These are phyloP conservation scores for Stentor coeruleus DNA, from an alignment of 73 alveolate species.

Conservation along the genomic window DNA sequence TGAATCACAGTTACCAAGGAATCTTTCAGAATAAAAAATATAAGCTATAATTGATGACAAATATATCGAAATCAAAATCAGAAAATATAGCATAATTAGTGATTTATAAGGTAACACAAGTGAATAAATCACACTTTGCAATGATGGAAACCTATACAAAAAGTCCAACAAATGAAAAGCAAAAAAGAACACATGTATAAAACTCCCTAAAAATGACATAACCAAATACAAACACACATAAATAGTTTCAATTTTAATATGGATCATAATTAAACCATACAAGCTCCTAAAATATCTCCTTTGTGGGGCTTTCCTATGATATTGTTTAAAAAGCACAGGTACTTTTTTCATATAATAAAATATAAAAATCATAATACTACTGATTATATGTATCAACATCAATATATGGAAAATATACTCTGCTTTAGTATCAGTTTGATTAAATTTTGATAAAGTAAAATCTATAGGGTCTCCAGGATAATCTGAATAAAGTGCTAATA, in stretches of 20 bases:
- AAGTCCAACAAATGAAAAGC: constrained; percentile 22
- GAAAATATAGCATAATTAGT: too few species aligned
- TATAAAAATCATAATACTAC: neutral
- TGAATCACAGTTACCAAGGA: constrained; percentile 70
- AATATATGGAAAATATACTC: neutral
- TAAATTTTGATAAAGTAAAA: neutral
- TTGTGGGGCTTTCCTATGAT: neutral
- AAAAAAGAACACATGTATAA: constrained; percentile 24
- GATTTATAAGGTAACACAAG: neutral
- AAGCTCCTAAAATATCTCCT: neutral
- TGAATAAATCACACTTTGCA: neutral
- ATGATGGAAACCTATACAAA: neutral
- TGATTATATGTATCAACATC: neutral
- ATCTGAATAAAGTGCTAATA: constrained; percentile 50
- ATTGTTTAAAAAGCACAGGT: neutral
- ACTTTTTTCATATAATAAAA: constrained; percentile 7
- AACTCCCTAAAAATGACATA: constrained; percentile 14
- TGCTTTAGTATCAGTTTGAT: neutral
- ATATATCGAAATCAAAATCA: constrained; percentile 30
- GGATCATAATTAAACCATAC: neutral
- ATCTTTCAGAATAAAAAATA: constrained; percentile 65
- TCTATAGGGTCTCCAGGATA: neutral
- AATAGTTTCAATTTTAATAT: constrained; percentile 47
- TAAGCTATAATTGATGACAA: constrained; percentile 68
- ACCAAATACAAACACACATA: neutral